These are phyloP conservation scores for Candida pini DNA, from an alignment of 805 yeast genomes.

Conservation along the genomic window DNA sequence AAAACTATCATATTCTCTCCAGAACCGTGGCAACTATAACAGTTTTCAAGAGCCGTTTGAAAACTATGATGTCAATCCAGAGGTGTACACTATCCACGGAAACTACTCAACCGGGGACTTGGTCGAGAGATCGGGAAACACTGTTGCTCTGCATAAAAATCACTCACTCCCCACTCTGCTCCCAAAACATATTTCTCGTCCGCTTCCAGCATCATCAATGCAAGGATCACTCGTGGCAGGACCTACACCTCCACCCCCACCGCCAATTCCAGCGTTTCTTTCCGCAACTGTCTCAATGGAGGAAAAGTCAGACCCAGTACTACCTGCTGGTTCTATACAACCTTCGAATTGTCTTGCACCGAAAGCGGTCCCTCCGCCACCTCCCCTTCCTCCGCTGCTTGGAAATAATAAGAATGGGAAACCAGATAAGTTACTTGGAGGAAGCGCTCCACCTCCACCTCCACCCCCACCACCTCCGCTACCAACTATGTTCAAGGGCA, in stretches of 20 bases:
- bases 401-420: background rate
- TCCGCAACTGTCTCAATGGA: constrained; percentile 25
- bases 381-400: constrained; percentile 1
- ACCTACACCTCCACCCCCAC: constrained; percentile 17
- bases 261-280: constrained; percentile 29
- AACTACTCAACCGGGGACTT: too few species aligned
- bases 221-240: background rate
- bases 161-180: too few species aligned
- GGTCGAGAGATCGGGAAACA: too few species aligned
- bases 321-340: too few species aligned
- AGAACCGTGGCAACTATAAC: too few species aligned
- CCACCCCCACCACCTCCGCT: constrained; percentile 14
- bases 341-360: too few species aligned
- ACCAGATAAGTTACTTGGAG: too few species aligned
- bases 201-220: too few species aligned
- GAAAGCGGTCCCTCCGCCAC: constrained; percentile 9
- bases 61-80: constrained; percentile 14
- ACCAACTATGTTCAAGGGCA: background rate
- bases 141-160: too few species aligned
- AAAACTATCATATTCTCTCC: too few species aligned
- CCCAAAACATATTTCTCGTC: too few species aligned
- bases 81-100: too few species aligned
- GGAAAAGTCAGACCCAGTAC: constrained; percentile 3
- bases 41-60: constrained; percentile 27
- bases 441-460: constrained; percentile 5